Evolutionary conservation across 768 basidiomycete genomes (phyloP).

Genomic region (Dictyophora rubrovolvata): DNA sequence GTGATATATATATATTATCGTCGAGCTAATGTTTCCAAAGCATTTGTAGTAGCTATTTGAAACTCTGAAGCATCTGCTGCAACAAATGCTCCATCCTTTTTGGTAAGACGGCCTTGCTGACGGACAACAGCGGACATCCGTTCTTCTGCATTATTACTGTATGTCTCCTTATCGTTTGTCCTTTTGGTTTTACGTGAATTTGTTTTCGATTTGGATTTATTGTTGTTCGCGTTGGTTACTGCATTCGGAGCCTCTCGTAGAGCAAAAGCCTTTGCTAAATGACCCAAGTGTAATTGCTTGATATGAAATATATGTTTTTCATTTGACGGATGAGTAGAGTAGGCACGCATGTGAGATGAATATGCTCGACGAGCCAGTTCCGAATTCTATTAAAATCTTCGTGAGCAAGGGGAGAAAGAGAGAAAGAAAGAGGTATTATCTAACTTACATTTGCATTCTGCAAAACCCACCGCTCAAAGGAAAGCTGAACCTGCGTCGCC

Average conservation of each 20-base stretch:
- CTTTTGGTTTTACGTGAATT: slow-evolving; percentile 11
- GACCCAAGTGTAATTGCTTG: slow-evolving; percentile 87
- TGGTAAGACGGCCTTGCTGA: slow-evolving; percentile 68
- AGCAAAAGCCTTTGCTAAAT: slow-evolving; percentile 86
- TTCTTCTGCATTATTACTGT: slow-evolving; percentile 53
- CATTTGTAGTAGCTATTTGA: slow-evolving; percentile 38
- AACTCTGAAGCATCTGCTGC: slow-evolving; percentile 58
- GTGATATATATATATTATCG: background rate
- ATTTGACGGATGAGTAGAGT: slow-evolving; percentile 89
- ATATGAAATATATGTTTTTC: slow-evolving; percentile 98
- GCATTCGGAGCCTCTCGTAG: slow-evolving; percentile 70
- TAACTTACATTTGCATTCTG: slow-evolving; percentile 52
- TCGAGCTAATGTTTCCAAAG: slow-evolving; percentile 9
- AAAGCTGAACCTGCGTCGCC: slow-evolving; percentile 91
- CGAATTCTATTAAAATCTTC: slow-evolving; percentile 45
- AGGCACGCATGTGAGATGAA: slow-evolving; percentile 88
- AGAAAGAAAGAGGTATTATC: background rate
- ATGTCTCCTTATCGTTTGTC: slow-evolving; percentile 23
- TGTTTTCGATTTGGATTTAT: slow-evolving; percentile 16
- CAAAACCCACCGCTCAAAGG: slow-evolving; percentile 92
- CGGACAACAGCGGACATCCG: slow-evolving; percentile 85
- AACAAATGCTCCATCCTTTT: slow-evolving; percentile 68
- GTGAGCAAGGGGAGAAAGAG: slow-evolving; percentile 5
- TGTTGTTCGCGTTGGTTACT: slow-evolving; percentile 18
- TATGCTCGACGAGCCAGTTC: slow-evolving; percentile 76